Base-by-base conservation (phyloP, 768 basidiomycete species). In the Amanita rimosa region DNA sequence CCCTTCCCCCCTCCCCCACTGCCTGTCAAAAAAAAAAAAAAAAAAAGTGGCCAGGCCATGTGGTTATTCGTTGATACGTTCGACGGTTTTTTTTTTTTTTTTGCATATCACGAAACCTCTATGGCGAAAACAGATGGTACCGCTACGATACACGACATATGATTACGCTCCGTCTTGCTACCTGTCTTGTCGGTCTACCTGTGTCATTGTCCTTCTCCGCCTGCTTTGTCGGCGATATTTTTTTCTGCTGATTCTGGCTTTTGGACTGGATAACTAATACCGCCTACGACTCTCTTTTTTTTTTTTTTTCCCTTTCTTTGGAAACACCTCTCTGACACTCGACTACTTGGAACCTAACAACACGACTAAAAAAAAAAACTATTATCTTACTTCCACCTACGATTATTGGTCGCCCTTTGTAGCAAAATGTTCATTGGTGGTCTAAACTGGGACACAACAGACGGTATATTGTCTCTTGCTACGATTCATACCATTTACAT, bases 401-500 rank as follows among this genome's bases (percentile, higher is more conserved):
- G 41, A n/a, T 43, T 43, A 43, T 26, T 24, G 3, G 26, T 43
- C 26, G 49, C 56, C 52, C 51, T 58, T 56, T 60, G 55, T 77
- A 90, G 88, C 66, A 91, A 91, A 75, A 81, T 91, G 75, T 91
- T 91, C 71, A 81, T 91, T 64, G 88, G 88, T 57, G 88, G 88
- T 59, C 74, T 91, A 55, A 90, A 83, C 70, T 91, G 88, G 88
- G 86, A 89, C 62, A 91, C 88, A 61, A 85, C 83, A 68, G 88
- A 90, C 73, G 88, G 88, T 90, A 74, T 71, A 65, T 57, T 58
- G 55, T 60, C 62, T 57, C 62, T 60, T 57, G 53, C 55, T 55
- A 55, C 54, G 55, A 55, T 61, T 53, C 53, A 49, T 51, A 51
- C 37, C 21, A 10, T 33, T 57, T 62, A 58, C 59, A 55, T 66